Percentiles rank a stretch among this genome's conserved stretches.
phyloP scores from a whole-genome alignment of 2,329 filamentous ascomycete species.

The Pseudogymnoascus destructans region DNA sequence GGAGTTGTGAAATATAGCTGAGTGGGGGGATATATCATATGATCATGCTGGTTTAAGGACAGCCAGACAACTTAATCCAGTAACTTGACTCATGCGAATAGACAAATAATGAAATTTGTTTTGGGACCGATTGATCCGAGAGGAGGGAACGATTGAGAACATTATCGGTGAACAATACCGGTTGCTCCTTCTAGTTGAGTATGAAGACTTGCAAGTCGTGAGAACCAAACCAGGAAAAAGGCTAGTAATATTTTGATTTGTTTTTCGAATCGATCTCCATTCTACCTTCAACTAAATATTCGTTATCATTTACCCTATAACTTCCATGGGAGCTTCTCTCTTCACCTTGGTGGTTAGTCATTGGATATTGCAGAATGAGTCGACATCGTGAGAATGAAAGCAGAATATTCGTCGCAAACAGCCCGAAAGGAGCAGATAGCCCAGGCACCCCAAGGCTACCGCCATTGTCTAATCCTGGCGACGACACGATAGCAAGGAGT shows the following conservation, averaged over 20 bases:
- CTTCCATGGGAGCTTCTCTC: constrained; percentile 1
- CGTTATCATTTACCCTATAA: neutral
- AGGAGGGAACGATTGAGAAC: neutral
- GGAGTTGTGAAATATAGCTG: constrained; percentile 1
- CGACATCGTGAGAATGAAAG: neutral
- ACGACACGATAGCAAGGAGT: neutral
- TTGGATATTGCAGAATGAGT: neutral
- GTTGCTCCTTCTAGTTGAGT: neutral
- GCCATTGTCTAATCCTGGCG: too few relatives aligned
- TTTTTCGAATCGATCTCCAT: neutral
- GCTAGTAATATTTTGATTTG: neutral
- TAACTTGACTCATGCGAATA: neutral
- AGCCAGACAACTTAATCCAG: neutral
- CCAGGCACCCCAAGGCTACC: neutral
- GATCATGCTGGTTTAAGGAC: neutral
- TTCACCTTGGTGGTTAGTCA: neutral
- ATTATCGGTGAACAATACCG: neutral
- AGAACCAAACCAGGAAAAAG: neutral
- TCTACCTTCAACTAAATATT: neutral
- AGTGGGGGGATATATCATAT: neutral
- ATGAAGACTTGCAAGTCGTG: too few relatives aligned
- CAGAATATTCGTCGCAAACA: neutral
- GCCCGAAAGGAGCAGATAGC: neutral
- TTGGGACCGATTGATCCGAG: neutral
- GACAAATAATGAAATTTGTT: neutral